phyloP scores from a whole-genome alignment of 495 filamentous ascomycete species.

The Talaromyces trachyspermus region DNA sequence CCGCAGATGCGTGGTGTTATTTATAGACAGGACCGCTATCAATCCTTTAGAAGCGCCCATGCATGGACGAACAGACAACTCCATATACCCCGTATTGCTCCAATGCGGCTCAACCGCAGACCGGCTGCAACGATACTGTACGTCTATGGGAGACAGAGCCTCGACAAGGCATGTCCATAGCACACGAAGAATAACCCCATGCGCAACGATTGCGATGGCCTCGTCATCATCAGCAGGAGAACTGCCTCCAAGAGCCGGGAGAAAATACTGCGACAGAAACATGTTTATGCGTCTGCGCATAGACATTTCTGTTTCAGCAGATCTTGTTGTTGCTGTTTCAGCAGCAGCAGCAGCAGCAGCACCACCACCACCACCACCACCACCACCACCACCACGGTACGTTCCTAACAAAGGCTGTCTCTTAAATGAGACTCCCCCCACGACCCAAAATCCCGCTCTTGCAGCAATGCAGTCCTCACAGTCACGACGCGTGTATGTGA shows the following conservation, averaged over 20 bases:
- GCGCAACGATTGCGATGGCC: slow-evolving; percentile 63
- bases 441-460: slow-evolving; percentile 25
- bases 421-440: slow-evolving; percentile 11
- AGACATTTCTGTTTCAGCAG: slow-evolving; percentile 40
- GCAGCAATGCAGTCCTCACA: slow-evolving; percentile 11
- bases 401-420: too few relatives aligned
- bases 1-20: slow-evolving; percentile 60
- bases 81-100: slow-evolving; percentile 60
- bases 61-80: slow-evolving; percentile 32
- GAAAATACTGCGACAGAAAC: slow-evolving; percentile 56
- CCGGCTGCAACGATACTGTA: too few relatives aligned
- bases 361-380: too few relatives aligned
- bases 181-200: slow-evolving; percentile 68
- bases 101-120: too few relatives aligned
- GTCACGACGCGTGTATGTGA: too few relatives aligned
- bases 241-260: slow-evolving; percentile 43
- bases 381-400: too few relatives aligned
- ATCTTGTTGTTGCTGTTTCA: slow-evolving; percentile 6
- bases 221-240: slow-evolving; percentile 12
- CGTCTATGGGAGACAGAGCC: slow-evolving; percentile 38
- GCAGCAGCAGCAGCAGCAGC: too few relatives aligned
- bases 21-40: slow-evolving; percentile 15
- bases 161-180: slow-evolving; percentile 56
- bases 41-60: slow-evolving; percentile 12
- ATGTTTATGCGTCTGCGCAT: slow-evolving; percentile 54